Evolutionary conservation across 2,329 filamentous ascomycete genomes (phyloP).

Genomic region (Cercospora sp.): DNA sequence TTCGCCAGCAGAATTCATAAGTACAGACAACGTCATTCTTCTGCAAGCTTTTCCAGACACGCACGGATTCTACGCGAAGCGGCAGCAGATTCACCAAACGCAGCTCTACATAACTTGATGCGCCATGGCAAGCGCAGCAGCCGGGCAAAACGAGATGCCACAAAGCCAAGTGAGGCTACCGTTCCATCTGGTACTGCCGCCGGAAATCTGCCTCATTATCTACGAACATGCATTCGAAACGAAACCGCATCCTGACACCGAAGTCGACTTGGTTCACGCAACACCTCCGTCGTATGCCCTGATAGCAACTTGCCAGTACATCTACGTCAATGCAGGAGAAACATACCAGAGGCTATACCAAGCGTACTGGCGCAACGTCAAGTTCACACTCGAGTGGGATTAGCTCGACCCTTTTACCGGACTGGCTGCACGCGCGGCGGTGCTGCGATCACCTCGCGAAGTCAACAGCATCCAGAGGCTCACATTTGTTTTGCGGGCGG

Average conservation of each 20-base stretch:
- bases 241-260: not conserved
- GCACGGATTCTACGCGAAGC: not conserved
- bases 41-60: not conserved
- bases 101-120: too few relatives aligned
- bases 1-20: not conserved
- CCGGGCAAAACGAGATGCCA: not conserved
- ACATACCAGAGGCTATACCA: not conserved
- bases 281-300: not conserved
- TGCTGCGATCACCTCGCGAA: not conserved
- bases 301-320: not conserved
- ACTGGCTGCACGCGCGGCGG: not conserved
- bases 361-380: not conserved
- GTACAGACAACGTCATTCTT: not conserved
- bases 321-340: not conserved
- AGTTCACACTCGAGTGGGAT: not conserved
- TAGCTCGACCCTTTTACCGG: too few relatives aligned
- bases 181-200: not conserved
- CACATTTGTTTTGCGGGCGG: not conserved
- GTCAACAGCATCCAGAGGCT: not conserved
- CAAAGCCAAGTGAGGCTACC: not conserved
- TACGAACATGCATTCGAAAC: not conserved
- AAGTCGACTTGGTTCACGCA: not conserved
- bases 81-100: not conserved
- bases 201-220: not conserved
- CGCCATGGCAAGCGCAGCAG: not conserved